A percentile compares a stretch with the other conserved stretches of the same genome.
phyloP scores from a whole-genome alignment of 116 monocot species.

The Iris pallida region DNA sequence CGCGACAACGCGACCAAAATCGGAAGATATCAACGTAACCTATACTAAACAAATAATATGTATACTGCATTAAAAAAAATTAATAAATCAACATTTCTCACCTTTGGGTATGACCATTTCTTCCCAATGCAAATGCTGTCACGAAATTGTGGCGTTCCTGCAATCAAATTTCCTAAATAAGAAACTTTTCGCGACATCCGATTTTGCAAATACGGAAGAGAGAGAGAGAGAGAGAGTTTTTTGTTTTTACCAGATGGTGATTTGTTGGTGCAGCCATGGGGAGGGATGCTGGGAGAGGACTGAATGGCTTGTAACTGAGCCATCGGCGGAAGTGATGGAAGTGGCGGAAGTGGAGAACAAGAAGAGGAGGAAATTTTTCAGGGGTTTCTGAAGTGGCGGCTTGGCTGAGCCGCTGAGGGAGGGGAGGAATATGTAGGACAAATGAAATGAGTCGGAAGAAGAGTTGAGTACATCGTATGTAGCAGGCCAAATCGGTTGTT shows the following conservation, averaged over 20 bases:
- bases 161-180: neutral
- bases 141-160: conserved; percentile 1
- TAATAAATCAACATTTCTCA: neutral
- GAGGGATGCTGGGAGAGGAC: neutral
- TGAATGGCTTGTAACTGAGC: conserved; percentile 19
- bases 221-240: neutral
- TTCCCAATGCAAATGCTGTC: neutral
- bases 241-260: neutral
- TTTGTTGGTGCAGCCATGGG: neutral
- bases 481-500: too few relatives aligned
- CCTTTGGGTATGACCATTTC: neutral
- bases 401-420: too few relatives aligned
- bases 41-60: neutral
- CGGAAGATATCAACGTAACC: neutral
- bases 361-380: too few relatives aligned
- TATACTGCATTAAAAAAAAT: neutral
- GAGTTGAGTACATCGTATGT: too few relatives aligned
- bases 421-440: too few relatives aligned
- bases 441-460: too few relatives aligned
- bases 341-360: too few relatives aligned
- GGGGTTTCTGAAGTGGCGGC: too few relatives aligned
- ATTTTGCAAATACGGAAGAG: neutral
- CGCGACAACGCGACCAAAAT: neutral
- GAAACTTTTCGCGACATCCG: too few relatives aligned
- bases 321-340: conserved; percentile 6